Evolutionary conservation across 176 grass and related monocot species (phyloP), one percentile per base, ranked within the genome.

Genomic region (Raddia guianensis): DNA sequence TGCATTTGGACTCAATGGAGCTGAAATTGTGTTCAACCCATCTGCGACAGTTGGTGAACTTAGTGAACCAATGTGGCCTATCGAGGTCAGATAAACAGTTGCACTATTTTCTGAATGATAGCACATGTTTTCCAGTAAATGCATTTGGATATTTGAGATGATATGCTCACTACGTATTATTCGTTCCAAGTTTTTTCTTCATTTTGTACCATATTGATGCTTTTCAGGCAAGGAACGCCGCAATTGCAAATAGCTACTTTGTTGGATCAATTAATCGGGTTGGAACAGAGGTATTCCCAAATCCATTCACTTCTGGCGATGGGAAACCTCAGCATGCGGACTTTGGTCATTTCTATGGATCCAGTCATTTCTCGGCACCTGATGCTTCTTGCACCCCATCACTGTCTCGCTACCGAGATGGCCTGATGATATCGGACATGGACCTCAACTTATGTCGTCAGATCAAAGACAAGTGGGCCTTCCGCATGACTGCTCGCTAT

Each of bases 11-110:
- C 92, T 99, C 82, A 95, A 95, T 76, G 90, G 96, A 53, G 92
- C 96, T 82, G 96, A 99, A 81, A 95, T 99, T 73, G 92, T 99
- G 63, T 95, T 99, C 84, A 99, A 99, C 42, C 96, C 96, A 75
- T 95, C 96, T 70, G 96, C 96, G 4, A 99, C 96, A 7, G 96
- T 99, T 58, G 96, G 96, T 78, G 90, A 99, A 91, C 88, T 99
- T 37, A 99, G 96, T 80, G 96, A 95, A 79, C 96, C 96, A 76
- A 99, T 99, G 90, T 95, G 96, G 92, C 88, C 96, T 12, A 91
- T 99, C 76, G 96, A 99, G 96, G 96, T 99, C 55, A 78, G 70
- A 88, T 48, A 81, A 85, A 81, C 58, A 6, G 4, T 49, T 73
- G 7, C 45, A 70, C 49, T 64, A 44, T 47, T 67, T 56, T 54